Conservation (phyloP, 1,284 basidiomycete genomes). For the Fomitopsis betulina region DNA sequence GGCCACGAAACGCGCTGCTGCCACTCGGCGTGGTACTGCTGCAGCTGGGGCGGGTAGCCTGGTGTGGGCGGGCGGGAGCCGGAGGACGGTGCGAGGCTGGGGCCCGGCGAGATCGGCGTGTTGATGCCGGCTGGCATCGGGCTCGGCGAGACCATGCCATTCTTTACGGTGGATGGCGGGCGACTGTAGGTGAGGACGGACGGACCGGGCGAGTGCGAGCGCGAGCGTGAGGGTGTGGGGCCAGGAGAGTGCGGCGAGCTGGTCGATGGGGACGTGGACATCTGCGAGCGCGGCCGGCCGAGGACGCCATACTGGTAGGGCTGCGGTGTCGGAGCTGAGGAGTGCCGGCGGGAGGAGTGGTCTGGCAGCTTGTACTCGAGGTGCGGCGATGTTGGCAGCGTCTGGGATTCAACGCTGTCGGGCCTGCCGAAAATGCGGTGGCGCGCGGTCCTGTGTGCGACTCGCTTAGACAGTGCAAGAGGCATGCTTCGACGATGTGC, state of each 20-base stretch:
- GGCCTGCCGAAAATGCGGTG: constrained; percentile 7
- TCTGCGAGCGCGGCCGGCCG: constrained; percentile 16
- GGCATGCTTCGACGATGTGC: not conserved
- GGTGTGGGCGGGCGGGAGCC: constrained; percentile 16
- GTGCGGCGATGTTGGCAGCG: constrained; percentile 3
- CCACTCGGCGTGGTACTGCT: constrained; percentile 3
- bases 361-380: constrained; percentile 10
- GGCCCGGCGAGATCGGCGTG: constrained; percentile 7
- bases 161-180: constrained; percentile 2
- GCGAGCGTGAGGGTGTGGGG: constrained; percentile 13
- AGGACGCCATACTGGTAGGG: constrained; percentile 27
- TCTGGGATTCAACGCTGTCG: constrained; percentile 3
- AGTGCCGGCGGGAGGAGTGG: constrained; percentile 1
- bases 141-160: not conserved
- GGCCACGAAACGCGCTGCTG: constrained; percentile 15
- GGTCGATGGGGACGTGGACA: constrained; percentile 4
- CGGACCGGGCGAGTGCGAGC: constrained; percentile 4
- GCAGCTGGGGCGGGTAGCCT: constrained; percentile 1
- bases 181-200: constrained; percentile 5
- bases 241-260: constrained; percentile 8
- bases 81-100: constrained; percentile 10
- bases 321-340: constrained; percentile 17
- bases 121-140: not conserved
- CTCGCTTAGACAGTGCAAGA: not conserved
- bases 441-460: constrained; percentile 9